Base-by-base conservation (phyloP, 371 early-diverging fungal species). In the Rhizopus stolonifer region DNA sequence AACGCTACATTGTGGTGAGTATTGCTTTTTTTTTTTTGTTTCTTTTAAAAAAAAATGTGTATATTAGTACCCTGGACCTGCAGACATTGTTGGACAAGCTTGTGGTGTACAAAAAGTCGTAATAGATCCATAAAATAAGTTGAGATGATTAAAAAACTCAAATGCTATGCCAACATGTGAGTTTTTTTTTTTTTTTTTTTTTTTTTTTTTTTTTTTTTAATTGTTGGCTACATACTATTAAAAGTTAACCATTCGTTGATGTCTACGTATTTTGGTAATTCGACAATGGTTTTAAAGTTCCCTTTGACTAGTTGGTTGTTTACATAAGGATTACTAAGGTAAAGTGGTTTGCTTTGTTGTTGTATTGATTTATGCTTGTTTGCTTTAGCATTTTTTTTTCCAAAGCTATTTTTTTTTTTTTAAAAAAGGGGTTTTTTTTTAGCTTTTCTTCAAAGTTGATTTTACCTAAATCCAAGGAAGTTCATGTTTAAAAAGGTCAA, bases 101-200 rank as follows among this genome's bases (percentile, higher is more conserved):
- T 76, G 66, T 29, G 81, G 71, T 2, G 92, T 89, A 72, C 98
- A 97, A 70, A 90, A 93, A 52, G 95, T 93, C 13, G 93, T 83
- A 44, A 97, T 78, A 10, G 93, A 83, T 34, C 91, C 90, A 67
- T 94, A 95, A 61, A 95, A 95, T 72, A 94, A 74, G 68, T 93
- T 93, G 62, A 92, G 81, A 58, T 92, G 87, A 79, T 91, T 90
- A 83, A 94, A 95, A 66, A 97, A 97, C 67, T 96, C 96, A 69
- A 94, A 89, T 1, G 87, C 89, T 88, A 44, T 4, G 18, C 15
- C 33, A n/a, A n/a, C n/a, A n/a, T n/a, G n/a, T n/a, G n/a, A n/a
- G n/a, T n/a, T n/a, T n/a, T n/a, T n/a, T n/a, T 22, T 11, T 31
- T 5, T 14, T 29, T 1, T 17, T 5, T 11, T 0, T 6, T 19